Percentiles rank a stretch among this genome's conserved stretches.
Conservation (phyloP, 2,329 filamentous ascomycete genomes). For the Microsporum ferrugineum region DNA sequence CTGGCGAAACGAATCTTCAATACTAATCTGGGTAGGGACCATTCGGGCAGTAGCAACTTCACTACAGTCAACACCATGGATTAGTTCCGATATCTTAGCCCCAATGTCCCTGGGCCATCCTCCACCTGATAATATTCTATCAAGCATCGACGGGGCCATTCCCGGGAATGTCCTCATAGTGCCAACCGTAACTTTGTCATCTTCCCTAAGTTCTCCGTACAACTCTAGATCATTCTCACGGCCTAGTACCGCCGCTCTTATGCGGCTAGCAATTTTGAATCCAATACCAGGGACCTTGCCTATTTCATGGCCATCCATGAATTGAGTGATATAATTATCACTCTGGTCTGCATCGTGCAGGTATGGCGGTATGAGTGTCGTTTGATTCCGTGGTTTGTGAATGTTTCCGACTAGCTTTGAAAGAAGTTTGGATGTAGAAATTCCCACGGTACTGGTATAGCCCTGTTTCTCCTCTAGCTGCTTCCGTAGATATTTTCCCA, state of each 20-base stretch:
- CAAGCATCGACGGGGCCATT: constrained; percentile 54
- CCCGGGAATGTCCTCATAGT: constrained; percentile 52
- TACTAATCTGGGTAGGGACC: constrained; percentile 78
- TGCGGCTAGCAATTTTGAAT: constrained; percentile 58
- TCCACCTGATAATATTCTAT: constrained; percentile 57
- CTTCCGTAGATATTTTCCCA: constrained; percentile 62
- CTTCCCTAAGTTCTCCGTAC: constrained; percentile 26
- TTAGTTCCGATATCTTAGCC: constrained; percentile 58
- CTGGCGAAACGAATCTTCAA: constrained; percentile 79
- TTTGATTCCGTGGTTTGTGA: constrained; percentile 82
- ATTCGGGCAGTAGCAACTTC: constrained; percentile 61
- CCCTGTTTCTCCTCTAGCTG: constrained; percentile 64
- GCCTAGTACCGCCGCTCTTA: constrained; percentile 51
- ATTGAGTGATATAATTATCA: constrained; percentile 47
- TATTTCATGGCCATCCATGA: constrained; percentile 66
- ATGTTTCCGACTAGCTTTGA: constrained; percentile 73
- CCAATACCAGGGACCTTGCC: constrained; percentile 79
- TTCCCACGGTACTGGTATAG: constrained; percentile 77
- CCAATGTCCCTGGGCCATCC: constrained; percentile 63
- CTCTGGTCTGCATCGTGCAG: background rate
- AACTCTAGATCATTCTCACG: constrained; percentile 27
- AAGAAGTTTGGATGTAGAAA: constrained; percentile 76
- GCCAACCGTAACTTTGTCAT: constrained; percentile 51
- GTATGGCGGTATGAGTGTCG: constrained; percentile 61
- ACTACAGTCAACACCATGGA: constrained; percentile 68